Evolutionary conservation across 768 basidiomycete species (phyloP).

Genomic region (Coprinellus micaceus): DNA sequence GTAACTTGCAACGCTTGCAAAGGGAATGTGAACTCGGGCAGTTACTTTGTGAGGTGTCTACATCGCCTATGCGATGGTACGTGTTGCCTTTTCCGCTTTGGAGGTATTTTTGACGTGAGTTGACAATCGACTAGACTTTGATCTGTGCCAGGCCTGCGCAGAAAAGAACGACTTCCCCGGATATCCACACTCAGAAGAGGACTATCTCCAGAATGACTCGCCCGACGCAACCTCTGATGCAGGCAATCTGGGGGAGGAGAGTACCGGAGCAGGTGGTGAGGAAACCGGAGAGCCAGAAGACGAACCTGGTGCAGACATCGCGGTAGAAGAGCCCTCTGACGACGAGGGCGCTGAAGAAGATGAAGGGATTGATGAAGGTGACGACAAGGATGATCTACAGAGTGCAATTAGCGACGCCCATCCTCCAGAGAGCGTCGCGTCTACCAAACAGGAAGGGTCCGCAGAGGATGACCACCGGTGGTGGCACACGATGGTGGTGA

Average conservation of each 20-base stretch:
- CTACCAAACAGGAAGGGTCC: no score
- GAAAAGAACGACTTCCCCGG: neutral
- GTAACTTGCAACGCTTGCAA: no score
- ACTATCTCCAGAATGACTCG: neutral
- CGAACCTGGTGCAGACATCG: no score
- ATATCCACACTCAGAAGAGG: neutral
- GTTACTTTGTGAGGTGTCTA: neutral
- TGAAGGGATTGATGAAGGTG: neutral
- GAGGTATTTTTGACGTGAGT: neutral
- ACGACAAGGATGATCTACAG: neutral
- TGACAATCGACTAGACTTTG: neutral
- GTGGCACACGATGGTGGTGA: no score
- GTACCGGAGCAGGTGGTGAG: no score
- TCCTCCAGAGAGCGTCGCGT: neutral
- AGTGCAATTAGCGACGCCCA: neutral
- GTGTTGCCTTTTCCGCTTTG: neutral
- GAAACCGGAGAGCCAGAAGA: no score
- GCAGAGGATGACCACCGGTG: no score
- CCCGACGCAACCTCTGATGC: no score
- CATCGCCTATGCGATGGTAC: neutral
- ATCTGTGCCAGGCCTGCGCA: neutral
- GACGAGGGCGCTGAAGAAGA: neutral
- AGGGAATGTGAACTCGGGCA: neutral
- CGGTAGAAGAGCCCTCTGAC: no score
- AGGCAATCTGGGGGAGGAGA: no score